Percentiles rank a stretch among this genome's conserved stretches.
These are phyloP conservation scores for Powellomyces hirtus DNA, from an alignment of 192 early-diverging fungal genomes.

Conservation along the genomic window DNA sequence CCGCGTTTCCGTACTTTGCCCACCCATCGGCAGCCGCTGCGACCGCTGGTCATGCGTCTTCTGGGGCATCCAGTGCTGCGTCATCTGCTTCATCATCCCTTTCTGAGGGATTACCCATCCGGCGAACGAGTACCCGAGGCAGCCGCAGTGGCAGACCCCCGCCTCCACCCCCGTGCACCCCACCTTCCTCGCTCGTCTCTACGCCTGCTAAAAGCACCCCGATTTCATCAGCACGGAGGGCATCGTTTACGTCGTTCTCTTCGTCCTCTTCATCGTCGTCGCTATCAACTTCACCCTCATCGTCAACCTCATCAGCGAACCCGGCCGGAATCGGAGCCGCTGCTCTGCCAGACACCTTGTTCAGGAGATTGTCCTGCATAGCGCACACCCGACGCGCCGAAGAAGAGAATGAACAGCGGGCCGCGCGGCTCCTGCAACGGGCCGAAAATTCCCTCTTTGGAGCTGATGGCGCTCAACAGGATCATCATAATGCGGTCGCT, in stretches of 20 bases:
- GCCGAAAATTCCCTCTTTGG: slow-evolving; percentile 12
- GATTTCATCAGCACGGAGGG: background rate
- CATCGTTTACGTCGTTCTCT: background rate
- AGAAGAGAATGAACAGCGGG: background rate
- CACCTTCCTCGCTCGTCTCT: too few species aligned
- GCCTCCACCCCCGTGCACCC: background rate
- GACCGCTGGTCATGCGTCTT: background rate
- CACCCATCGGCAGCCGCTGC: background rate
- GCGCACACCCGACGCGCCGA: slow-evolving; percentile 1
- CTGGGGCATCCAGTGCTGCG: too few species aligned
- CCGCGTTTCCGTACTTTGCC: background rate
- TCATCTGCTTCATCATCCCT: too few species aligned
- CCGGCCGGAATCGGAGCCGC: background rate
- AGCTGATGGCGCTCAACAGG: background rate
- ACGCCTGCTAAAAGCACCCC: too few species aligned
- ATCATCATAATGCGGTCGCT: background rate
- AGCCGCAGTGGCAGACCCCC: background rate
- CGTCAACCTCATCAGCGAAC: background rate
- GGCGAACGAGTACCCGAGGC: too few species aligned
- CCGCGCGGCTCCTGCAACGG: background rate
- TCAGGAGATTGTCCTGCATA: background rate
- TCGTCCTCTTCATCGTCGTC: background rate
- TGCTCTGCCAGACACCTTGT: background rate
- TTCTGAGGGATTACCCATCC: too few species aligned
- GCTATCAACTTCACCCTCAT: background rate